A percentile compares a stretch with the other conserved stretches of the same genome.
Evolutionary conservation across 768 basidiomycete species (phyloP).

Genomic region (Fomitopsis pulvina): DNA sequence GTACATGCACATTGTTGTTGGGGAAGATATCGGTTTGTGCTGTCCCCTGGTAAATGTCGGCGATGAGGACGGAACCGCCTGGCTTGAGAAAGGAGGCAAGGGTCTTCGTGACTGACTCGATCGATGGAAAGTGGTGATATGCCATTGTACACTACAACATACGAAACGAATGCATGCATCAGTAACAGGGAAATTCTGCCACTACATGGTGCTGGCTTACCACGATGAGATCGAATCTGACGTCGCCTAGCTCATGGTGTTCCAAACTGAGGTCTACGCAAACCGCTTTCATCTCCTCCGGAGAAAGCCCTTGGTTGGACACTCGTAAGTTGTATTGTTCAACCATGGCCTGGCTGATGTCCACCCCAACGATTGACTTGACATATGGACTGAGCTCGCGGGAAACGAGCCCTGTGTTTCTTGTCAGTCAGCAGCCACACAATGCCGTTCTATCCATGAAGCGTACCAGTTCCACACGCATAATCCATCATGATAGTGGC

Average conservation of each 20-base stretch:
- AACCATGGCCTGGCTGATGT: constrained; percentile 69
- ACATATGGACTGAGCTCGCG: constrained; percentile 55
- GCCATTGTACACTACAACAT: constrained; percentile 49
- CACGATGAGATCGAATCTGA: constrained; percentile 62
- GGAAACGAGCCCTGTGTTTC: constrained; percentile 52
- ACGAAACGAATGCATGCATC: neutral
- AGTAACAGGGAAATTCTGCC: neutral
- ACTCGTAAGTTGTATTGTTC: constrained; percentile 57
- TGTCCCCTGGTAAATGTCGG: constrained; percentile 37
- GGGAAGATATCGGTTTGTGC: constrained; percentile 29
- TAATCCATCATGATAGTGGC: constrained; percentile 61
- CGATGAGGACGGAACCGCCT: constrained; percentile 51
- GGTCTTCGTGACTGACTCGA: constrained; percentile 41
- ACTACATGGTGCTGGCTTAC: constrained; percentile 36
- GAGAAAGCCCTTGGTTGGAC: constrained; percentile 52
- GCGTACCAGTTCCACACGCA: constrained; percentile 64
- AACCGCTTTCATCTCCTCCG: constrained; percentile 64
- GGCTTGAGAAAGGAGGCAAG: constrained; percentile 54
- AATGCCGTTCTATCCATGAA: neutral
- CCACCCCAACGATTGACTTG: constrained; percentile 64
- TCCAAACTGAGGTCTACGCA: constrained; percentile 46
- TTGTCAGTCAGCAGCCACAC: neutral
- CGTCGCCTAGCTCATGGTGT: constrained; percentile 42
- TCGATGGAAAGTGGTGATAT: constrained; percentile 57
- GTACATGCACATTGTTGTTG: constrained; percentile 18